Evolutionary conservation across 148 eudicot genomes (phyloP).

Genomic region (Simmondsia chinensis): DNA sequence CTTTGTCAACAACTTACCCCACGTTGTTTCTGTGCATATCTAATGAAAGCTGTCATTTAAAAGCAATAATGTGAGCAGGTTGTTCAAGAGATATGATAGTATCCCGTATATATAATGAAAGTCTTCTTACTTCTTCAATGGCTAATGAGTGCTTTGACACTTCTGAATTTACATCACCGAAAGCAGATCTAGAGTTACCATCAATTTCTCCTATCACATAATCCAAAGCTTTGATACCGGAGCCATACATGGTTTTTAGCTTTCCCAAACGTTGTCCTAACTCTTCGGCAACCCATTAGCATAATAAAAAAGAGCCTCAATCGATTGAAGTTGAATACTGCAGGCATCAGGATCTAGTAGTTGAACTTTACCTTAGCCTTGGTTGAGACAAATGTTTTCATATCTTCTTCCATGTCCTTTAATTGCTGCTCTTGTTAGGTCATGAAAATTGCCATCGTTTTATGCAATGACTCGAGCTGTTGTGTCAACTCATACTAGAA

Average conservation of each 20-base stretch:
- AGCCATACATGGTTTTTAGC: constrained; percentile 73
- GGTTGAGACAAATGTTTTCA: constrained; percentile 93
- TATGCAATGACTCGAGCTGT: constrained; percentile 84
- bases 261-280: constrained; percentile 53
- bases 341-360: not conserved
- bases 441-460: constrained; percentile 71
- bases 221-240: constrained; percentile 78
- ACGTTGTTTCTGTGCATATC: constrained; percentile 64
- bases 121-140: constrained; percentile 50
- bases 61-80: constrained; percentile 11
- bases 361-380: constrained; percentile 60
- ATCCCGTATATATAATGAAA: not conserved
- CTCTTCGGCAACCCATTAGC: constrained; percentile 73
- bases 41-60: constrained; percentile 56
- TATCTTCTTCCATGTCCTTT: constrained; percentile 91
- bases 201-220: constrained; percentile 79
- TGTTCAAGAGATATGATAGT: not conserved
- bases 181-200: constrained; percentile 60
- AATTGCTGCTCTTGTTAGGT: constrained; percentile 86
- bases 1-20: constrained; percentile 50
- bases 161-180: constrained; percentile 59
- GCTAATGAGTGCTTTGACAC: constrained; percentile 80
- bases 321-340: too few relatives aligned
- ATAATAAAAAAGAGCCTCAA: constrained; percentile 9
- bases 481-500: constrained; percentile 77